Evolutionary conservation across 352 stramenopile species (phyloP).

Genomic region (Phytophthora citrophthora): DNA sequence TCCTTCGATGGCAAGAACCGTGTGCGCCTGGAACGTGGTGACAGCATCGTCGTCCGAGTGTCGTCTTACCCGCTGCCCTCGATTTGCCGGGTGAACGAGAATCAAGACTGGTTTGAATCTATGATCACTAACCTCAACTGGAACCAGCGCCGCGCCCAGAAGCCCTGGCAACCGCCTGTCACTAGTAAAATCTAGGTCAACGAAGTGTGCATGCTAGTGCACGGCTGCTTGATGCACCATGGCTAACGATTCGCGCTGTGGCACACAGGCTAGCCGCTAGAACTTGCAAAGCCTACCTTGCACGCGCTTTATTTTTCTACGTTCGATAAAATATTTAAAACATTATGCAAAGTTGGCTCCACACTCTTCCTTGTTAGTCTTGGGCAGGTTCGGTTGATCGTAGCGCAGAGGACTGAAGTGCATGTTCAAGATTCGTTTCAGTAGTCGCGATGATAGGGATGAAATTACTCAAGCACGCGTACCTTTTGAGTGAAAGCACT

Average conservation of each 20-base stretch:
- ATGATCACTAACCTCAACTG: constrained; percentile 95
- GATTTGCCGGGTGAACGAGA: constrained; percentile 89
- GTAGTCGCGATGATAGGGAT: constrained; percentile 8
- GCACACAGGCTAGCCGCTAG: not conserved
- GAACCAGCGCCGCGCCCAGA: constrained; percentile 89
- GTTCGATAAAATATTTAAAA: constrained; percentile 47
- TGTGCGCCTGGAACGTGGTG: constrained; percentile 85
- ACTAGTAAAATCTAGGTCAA: constrained; percentile 38
- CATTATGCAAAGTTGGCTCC: constrained; percentile 18
- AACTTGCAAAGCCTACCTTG: constrained; percentile 24
- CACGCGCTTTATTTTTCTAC: constrained; percentile 32
- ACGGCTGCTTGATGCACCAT: constrained; percentile 15
- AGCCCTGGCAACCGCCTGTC: constrained; percentile 65
- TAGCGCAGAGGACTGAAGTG: not conserved
- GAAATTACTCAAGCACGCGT: constrained; percentile 1
- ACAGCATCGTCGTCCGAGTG: constrained; percentile 86
- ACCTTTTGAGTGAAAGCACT: constrained; percentile 27
- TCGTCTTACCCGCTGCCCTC: constrained; percentile 90
- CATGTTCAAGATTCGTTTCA: not conserved
- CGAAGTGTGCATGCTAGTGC: constrained; percentile 3
- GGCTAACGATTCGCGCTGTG: constrained; percentile 11
- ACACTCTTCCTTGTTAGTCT: constrained; percentile 8
- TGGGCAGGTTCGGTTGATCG: constrained; percentile 19
- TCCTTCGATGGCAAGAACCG: constrained; percentile 94
- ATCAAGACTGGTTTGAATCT: constrained; percentile 92